Conservation (phyloP, 306 rosid genomes). For the Pyrus pyrifolia region DNA sequence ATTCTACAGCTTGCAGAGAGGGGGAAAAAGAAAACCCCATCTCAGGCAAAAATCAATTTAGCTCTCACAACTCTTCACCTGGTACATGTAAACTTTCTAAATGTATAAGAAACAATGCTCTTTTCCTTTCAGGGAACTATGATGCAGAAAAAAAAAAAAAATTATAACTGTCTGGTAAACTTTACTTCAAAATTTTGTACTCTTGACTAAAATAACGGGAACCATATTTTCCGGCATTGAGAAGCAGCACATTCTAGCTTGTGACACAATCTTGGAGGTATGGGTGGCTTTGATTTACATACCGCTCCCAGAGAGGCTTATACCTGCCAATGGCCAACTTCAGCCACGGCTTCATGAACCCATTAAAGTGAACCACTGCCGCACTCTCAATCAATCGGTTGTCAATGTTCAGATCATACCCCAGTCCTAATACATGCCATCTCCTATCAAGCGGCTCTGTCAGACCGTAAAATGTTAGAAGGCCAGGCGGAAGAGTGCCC, state of each 20-base stretch:
- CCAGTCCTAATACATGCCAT: conserved; percentile 99
- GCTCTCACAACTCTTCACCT: conserved; percentile 43
- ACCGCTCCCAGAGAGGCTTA: conserved; percentile 81
- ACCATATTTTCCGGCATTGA: conserved; percentile 27
- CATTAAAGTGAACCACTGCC: conserved; percentile 83
- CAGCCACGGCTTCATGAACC: conserved; percentile 98
- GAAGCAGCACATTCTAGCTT: conserved; percentile 67
- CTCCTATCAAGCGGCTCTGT: conserved; percentile 99
- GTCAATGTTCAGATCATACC: conserved; percentile 83
- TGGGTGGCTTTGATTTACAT: conserved; percentile 77
- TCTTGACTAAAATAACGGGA: conserved; percentile 51
- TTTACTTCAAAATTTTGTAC: conserved; percentile 72
- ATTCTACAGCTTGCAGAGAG: conserved; percentile 49
- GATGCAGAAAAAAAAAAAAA: conserved; percentile 31
- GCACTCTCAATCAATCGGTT: conserved; percentile 89
- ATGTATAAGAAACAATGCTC: conserved; percentile 42
- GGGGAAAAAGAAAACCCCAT: conserved; percentile 43
- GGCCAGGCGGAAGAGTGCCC: conserved; percentile 95
- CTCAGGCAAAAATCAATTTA: conserved; percentile 50
- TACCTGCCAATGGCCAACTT: conserved; percentile 83
- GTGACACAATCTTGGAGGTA: conserved; percentile 69
- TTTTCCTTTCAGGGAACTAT: conserved; percentile 36
- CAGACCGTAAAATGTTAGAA: conserved; percentile 79
- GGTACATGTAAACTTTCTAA: conserved; percentile 45
- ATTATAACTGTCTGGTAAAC: conserved; percentile 34